Evolutionary conservation across 768 basidiomycete species (phyloP).

Genomic region (Boletus subcaerulescens): DNA sequence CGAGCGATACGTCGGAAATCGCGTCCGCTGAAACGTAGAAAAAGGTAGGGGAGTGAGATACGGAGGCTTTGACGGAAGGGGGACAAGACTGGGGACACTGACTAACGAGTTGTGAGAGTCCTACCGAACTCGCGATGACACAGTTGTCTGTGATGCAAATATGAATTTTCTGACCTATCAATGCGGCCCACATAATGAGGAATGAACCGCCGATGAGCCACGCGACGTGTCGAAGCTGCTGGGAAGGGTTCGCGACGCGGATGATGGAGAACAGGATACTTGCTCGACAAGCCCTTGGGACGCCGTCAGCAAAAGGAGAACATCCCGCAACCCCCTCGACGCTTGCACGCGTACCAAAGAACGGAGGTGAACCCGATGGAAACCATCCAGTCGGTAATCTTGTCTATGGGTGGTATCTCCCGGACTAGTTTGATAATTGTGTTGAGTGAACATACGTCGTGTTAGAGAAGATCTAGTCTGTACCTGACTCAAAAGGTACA

Average conservation of each 20-base stretch:
- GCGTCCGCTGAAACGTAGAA: constrained; percentile 13
- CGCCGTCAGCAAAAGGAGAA: neutral
- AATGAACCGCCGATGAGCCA: constrained; percentile 15
- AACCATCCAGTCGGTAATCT: constrained; percentile 9
- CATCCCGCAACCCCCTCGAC: neutral
- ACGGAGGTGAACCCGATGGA: constrained; percentile 15
- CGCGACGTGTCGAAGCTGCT: neutral
- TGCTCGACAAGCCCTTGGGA: constrained; percentile 21
- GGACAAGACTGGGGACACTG: neutral
- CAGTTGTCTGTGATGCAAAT: constrained; percentile 10
- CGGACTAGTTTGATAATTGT: neutral
- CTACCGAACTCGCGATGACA: neutral
- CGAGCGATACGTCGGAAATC: constrained; percentile 19
- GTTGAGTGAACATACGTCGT: neutral
- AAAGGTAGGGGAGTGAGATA: no score
- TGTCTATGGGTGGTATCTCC: neutral
- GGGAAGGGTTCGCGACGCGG: constrained; percentile 12
- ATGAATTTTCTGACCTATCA: constrained; percentile 14
- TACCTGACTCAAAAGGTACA: neutral
- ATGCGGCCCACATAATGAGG: constrained; percentile 22
- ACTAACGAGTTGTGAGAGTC: constrained; percentile 23
- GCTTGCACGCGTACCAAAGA: constrained; percentile 15
- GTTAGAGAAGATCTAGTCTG: neutral
- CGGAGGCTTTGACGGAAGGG: no score
- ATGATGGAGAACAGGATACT: constrained; percentile 28